Evolutionary conservation across 2,329 filamentous ascomycete genomes (phyloP).

Genomic region (Immersiporthe knoxdaviesiana): DNA sequence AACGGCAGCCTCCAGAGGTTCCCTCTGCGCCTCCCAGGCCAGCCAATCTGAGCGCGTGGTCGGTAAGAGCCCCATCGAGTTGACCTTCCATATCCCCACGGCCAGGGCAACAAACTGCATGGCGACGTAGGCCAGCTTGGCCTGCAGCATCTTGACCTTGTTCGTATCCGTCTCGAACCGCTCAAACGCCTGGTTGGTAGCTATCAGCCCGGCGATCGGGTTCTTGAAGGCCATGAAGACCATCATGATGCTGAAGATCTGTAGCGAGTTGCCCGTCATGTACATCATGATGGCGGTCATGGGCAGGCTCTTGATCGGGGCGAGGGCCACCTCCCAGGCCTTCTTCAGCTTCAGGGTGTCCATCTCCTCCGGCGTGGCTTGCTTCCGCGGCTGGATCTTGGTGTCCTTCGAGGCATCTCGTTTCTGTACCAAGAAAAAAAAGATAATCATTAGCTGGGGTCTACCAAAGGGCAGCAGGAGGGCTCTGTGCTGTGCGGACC

Average conservation of each 20-base stretch:
- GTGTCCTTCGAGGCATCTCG: conserved; percentile 51
- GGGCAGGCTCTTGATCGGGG: conserved; percentile 88
- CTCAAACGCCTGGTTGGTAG: conserved; percentile 85
- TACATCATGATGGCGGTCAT: conserved; percentile 99
- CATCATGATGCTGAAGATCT: conserved; percentile 99
- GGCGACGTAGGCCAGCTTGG: conserved; percentile 84
- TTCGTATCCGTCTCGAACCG: conserved; percentile 86
- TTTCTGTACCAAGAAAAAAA: no score
- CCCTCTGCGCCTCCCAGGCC: conserved; percentile 84
- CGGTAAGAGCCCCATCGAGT: conserved; percentile 92
- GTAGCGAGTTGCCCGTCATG: conserved; percentile 97
- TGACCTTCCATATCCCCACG: conserved; percentile 94
- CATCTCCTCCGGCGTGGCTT: conserved; percentile 81
- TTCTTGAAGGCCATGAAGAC: conserved; percentile 99
- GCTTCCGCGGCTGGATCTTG: conserved; percentile 60
- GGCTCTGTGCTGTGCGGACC: conserved; percentile 46
- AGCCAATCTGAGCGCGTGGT: conserved; percentile 98
- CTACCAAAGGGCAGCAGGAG: conserved; percentile 18
- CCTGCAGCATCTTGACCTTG: conserved; percentile 71
- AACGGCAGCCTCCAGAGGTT: conserved; percentile 68
- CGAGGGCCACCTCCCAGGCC: conserved; percentile 95
- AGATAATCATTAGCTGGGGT: not conserved
- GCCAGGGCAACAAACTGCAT: conserved; percentile 85
- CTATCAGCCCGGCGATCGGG: conserved; percentile 81
- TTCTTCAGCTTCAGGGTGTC: conserved; percentile 97